Conservation (phyloP, 2,329 filamentous ascomycete genomes). For the Sporothrix pallida region DNA sequence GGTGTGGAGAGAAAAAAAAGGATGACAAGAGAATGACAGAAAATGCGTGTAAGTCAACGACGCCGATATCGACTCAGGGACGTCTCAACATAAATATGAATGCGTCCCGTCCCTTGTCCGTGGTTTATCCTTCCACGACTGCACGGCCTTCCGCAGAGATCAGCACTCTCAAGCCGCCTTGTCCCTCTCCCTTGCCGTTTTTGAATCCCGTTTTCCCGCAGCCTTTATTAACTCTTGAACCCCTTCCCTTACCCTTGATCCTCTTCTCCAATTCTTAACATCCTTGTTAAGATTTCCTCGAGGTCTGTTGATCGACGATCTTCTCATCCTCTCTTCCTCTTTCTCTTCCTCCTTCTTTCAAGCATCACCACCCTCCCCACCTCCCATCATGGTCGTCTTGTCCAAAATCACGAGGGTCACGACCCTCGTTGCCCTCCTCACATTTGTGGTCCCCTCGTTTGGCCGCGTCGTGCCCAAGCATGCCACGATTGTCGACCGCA, state of each 20-base stretch:
- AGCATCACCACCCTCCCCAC: background rate
- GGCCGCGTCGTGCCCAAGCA: slow-evolving; percentile 13
- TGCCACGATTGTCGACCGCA: slow-evolving; percentile 27
- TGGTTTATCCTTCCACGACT: background rate
- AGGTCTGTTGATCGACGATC: background rate
- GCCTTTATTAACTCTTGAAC: too few relatives aligned
- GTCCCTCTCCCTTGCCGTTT: background rate
- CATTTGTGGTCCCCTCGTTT: background rate
- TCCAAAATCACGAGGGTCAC: background rate
- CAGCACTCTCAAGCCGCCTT: slow-evolving; percentile 19
- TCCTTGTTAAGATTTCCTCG: background rate
- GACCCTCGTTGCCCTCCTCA: background rate
- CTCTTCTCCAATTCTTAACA: background rate
- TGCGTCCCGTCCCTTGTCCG: background rate
- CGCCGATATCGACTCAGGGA: too few relatives aligned
- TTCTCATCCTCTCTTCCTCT: background rate
- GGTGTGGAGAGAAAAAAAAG: background rate
- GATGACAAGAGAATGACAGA: background rate
- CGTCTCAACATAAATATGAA: background rate
- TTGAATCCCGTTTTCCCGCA: too few relatives aligned
- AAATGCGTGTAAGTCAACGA: background rate
- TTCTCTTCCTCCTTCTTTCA: background rate
- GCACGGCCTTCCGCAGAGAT: slow-evolving; percentile 25
- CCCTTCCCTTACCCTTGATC: too few relatives aligned
- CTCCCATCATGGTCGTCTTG: background rate